Conservation (phyloP, 768 basidiomycete species). For the Pleurotus eryngii region DNA sequence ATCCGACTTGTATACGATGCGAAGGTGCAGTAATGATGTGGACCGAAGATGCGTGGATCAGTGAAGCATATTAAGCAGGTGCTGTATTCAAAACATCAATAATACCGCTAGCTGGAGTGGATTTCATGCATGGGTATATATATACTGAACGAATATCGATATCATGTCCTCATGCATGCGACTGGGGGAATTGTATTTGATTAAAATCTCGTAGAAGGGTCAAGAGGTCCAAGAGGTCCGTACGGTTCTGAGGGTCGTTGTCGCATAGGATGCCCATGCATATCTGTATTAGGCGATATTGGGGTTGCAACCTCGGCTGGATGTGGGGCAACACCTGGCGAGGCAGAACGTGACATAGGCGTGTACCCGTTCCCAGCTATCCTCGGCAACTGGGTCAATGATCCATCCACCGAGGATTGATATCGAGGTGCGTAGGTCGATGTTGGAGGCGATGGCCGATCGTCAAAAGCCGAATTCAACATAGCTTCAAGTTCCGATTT, state of each 20-base stretch:
- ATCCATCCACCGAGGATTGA: slow-evolving; percentile 55
- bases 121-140: slow-evolving; percentile 17
- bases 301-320: slow-evolving; percentile 36
- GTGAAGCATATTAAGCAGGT: slow-evolving; percentile 8
- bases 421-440: slow-evolving; percentile 51
- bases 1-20: neutral
- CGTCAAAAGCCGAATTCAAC: slow-evolving; percentile 89
- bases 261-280: slow-evolving; percentile 18
- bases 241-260: slow-evolving; percentile 37
- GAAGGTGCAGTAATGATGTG: slow-evolving; percentile 6
- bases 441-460: slow-evolving; percentile 49
- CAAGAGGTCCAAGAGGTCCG: slow-evolving; percentile 59
- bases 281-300: slow-evolving; percentile 32
- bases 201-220: slow-evolving; percentile 55
- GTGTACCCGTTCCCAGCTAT: slow-evolving; percentile 52
- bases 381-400: slow-evolving; percentile 39
- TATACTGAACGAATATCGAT: slow-evolving; percentile 13
- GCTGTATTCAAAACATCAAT: slow-evolving; percentile 1
- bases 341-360: slow-evolving; percentile 48
- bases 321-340: slow-evolving; percentile 31
- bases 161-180: slow-evolving; percentile 1
- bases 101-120: slow-evolving; percentile 8
- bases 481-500: slow-evolving; percentile 85
- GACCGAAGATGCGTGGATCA: slow-evolving; percentile 3
- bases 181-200: slow-evolving; percentile 9